Evolutionary conservation across 2,329 filamentous ascomycete species (phyloP).

Genomic region (Rachicladosporium sp.): DNA sequence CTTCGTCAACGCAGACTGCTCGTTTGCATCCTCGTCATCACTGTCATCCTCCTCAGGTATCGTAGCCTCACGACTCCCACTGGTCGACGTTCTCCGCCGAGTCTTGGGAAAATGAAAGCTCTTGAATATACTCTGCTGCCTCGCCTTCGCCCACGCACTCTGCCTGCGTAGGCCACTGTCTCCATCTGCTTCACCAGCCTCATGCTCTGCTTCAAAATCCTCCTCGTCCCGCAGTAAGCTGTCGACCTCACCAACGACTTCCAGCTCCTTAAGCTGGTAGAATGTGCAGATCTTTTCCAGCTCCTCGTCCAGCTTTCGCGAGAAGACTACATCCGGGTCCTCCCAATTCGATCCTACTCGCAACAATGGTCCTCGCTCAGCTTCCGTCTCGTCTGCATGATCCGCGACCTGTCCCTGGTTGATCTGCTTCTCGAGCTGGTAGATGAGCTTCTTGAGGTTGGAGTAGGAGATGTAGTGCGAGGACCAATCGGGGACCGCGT

Average conservation of each 20-base stretch:
- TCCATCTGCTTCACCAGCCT: constrained; percentile 16
- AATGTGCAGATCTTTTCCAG: constrained; percentile 90
- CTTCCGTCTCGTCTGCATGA: constrained; percentile 42
- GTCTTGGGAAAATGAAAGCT: constrained; percentile 32
- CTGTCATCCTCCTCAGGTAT: constrained; percentile 48
- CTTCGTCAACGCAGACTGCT: constrained; percentile 31
- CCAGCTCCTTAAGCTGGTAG: constrained; percentile 76
- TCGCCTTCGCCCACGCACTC: constrained; percentile 20
- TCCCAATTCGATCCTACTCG: constrained; percentile 37
- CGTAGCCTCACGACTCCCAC: constrained; percentile 28
- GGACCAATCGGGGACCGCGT: constrained; percentile 99
- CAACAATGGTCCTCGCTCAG: constrained; percentile 76
- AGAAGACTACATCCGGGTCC: constrained; percentile 73
- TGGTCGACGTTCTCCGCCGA: constrained; percentile 33
- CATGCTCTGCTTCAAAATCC: constrained; percentile 48
- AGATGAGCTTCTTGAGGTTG: constrained; percentile 97
- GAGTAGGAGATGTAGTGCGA: constrained; percentile 96
- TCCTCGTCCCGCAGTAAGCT: constrained; percentile 64
- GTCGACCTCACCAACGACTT: constrained; percentile 71
- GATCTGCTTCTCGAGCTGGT: constrained; percentile 77
- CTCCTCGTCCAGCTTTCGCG: constrained; percentile 70
- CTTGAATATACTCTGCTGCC: constrained; percentile 40
- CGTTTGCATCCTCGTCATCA: constrained; percentile 53
- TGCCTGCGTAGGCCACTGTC: constrained; percentile 17
- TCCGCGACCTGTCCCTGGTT: constrained; percentile 45